Base-by-base conservation (phyloP, 306 rosid genomes). In the Dalbergia oliveri region DNA sequence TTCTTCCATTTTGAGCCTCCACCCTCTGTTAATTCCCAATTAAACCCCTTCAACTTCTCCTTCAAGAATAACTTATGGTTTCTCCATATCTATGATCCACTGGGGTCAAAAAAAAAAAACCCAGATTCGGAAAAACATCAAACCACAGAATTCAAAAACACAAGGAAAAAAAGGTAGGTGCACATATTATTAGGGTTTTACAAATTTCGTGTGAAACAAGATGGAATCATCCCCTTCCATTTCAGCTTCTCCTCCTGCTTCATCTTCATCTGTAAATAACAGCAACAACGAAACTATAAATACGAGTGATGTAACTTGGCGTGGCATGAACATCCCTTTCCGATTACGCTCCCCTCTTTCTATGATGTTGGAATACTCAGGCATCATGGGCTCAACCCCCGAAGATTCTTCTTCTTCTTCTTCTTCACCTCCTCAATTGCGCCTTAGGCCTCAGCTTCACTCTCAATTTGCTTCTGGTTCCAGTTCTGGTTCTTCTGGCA, bases 331-430 rank as follows among this genome's bases (percentile, higher is more conserved):
- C 10, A 75, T 89, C 50, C 74, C 92, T n/a, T 82, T 88, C 41
- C 85, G 58, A 51, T 51, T 51, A 15, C 89, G 73, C 58, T 91
- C 91, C 26, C 97, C 97, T 21, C 79, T 93, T 58, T 91, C 97
- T 2, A 79, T 88, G 69, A 33, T 90, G 18, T 78, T 93, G 84
- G 96, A 91, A 82, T 88, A 89, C 84, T 91, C 94, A 34, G 97
- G 97, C 11, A 81, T 93, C 77, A 86, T 91, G 7, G 62, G 81
- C 12, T 50, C 89, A 16, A 18, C 65, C 66, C 51, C 64, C 65
- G 82, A 76, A 72, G 93, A 83, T 9, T 44, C 85, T 15, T 72
- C 86, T 88, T 35, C 92, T 90, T 35, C 73, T 91, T 49, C 58
- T 51, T 21, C 23, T 1, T 14, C 16, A 51, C 0, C 58, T 80